Percentiles rank a stretch among this genome's conserved stretches.
Evolutionary conservation across 768 basidiomycete genomes (phyloP).

Genomic region (Calocera cornea): DNA sequence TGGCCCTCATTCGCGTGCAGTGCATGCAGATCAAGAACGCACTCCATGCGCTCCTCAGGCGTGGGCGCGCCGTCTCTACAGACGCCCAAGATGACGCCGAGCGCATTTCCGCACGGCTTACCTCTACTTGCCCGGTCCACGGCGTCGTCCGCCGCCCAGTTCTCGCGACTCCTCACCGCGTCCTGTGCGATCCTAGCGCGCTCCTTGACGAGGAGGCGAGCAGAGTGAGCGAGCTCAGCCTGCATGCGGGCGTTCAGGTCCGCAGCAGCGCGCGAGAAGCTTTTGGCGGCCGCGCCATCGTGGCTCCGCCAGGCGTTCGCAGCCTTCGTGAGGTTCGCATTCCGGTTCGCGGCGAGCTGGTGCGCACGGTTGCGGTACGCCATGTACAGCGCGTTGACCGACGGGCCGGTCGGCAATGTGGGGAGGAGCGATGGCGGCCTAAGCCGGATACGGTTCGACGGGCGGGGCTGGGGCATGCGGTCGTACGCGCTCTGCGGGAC

Average conservation of each 20-base stretch:
- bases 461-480: conserved; percentile 21
- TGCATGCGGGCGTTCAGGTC: conserved; percentile 87
- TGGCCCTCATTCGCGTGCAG: conserved; percentile 87
- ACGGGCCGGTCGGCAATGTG: conserved; percentile 73
- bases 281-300: conserved; percentile 89
- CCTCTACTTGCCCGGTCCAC: conserved; percentile 65
- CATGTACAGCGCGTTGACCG: conserved; percentile 74
- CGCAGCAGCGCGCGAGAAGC: conserved; percentile 87
- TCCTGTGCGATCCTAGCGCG: conserved; percentile 61
- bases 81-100: conserved; percentile 82
- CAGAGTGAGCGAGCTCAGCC: conserved; percentile 71
- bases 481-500: neutral
- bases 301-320: conserved; percentile 94
- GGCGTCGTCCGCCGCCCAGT: conserved; percentile 70
- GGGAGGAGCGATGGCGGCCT: conserved; percentile 74
- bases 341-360: conserved; percentile 84
- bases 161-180: conserved; percentile 56
- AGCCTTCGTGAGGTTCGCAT: conserved; percentile 85
- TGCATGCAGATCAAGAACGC: conserved; percentile 79
- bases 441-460: conserved; percentile 75
- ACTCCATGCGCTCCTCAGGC: conserved; percentile 82
- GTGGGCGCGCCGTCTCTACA: conserved; percentile 39
- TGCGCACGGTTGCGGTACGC: conserved; percentile 74
- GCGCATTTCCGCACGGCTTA: conserved; percentile 58
- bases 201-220: conserved; percentile 71